Percentiles rank a stretch among this genome's conserved stretches.
Evolutionary conservation across 2,329 filamentous ascomycete species (phyloP).

Genomic region (Fonsecaea pedrosoi): DNA sequence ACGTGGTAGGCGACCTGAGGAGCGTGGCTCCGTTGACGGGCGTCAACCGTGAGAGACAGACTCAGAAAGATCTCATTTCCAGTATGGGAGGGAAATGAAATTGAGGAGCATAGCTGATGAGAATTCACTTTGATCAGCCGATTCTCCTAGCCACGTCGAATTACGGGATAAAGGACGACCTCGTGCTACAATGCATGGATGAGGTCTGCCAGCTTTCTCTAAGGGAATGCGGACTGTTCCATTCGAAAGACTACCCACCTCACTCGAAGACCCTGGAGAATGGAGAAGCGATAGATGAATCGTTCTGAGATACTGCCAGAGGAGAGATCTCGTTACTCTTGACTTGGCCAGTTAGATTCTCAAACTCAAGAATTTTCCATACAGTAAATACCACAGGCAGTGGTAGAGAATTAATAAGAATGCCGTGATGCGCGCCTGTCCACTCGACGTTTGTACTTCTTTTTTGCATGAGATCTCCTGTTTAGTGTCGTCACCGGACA

Average conservation of each 20-base stretch:
- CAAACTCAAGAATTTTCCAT: background rate
- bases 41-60: conserved; percentile 37
- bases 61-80: conserved; percentile 39
- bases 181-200: background rate
- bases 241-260: background rate
- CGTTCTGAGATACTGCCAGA: background rate
- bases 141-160: background rate
- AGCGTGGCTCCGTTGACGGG: conserved; percentile 58
- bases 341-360: background rate
- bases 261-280: background rate
- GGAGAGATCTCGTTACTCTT: background rate
- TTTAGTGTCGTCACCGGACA: too few species aligned
- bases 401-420: background rate
- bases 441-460: background rate
- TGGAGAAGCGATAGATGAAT: background rate
- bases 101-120: background rate
- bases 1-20: conserved; percentile 92
- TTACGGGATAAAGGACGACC: background rate
- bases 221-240: background rate
- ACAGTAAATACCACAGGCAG: background rate
- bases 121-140: background rate
- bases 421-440: background rate
- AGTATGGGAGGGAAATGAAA: conserved; percentile 39
- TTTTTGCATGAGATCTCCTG: background rate
- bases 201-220: background rate